Base-by-base conservation (phyloP, 768 basidiomycete species). In the Pulveroboletus ravenelii region DNA sequence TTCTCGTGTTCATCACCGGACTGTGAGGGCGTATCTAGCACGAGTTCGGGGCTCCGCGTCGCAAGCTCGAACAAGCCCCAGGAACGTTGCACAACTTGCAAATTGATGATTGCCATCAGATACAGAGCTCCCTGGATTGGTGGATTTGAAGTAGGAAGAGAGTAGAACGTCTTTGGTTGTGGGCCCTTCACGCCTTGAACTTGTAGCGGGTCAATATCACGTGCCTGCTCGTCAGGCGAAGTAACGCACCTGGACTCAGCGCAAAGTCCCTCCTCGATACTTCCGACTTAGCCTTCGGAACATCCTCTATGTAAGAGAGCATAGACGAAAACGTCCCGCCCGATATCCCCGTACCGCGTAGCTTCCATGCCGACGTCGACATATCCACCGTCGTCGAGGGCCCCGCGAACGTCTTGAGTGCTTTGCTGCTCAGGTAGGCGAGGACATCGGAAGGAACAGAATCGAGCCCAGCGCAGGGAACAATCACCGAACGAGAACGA, bases 381-480 rank as follows among this genome's bases (percentile, higher is more conserved):
- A 72, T 63, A 8, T 77, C 81, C n/a, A 81, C 71, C 17, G 70
- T 61, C 0, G 71, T 52, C 10, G 65, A 58, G 0, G 70, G 55
- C 6, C 72, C 72, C 5, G 62, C 68, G 44, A 68, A 62, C 10
- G 71, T 61, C 64, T 85, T 84, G 46, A 93, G 76, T 0, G 82
- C 83, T 58, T 79, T 81, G 51, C 84, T 84, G 15, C 87, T 78
- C 41, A 90, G 69, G 67, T 82, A 85, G 0, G 81, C 78, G 10
- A 78, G 67, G 39, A 87, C 64, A 62, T 96, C 92, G 3, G 84
- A 80, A 3, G 89, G 89, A 27, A 90, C 60, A 2, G 87, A 90
- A 63, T 91, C 89, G 52, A 88, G 76, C 2, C 85, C 92, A 47
- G 83, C 87, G 2, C 82, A 74, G 20, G 89, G 89, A 17, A 96